Conservation (phyloP, 148 eudicot species). For the Chenopodium quinoa region DNA sequence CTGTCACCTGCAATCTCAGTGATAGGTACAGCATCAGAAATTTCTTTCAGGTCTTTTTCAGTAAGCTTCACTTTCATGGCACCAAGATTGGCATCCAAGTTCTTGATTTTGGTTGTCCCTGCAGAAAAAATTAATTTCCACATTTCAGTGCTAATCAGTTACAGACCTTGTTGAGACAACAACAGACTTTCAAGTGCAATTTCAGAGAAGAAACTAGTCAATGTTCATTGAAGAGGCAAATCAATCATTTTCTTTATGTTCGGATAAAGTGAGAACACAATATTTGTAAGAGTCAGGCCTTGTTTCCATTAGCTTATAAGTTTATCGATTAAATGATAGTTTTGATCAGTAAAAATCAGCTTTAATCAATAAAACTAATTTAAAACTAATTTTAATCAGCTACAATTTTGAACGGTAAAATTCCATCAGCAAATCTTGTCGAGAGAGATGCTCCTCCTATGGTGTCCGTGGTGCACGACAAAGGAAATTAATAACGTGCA, state of each 20-base stretch:
- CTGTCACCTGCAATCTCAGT: constrained; percentile 32
- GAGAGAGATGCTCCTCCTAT: too few relatives aligned
- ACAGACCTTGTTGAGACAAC: not conserved
- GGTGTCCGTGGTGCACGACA: too few relatives aligned
- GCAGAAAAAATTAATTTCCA: not conserved
- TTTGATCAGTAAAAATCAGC: not conserved
- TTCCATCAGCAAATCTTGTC: too few relatives aligned
- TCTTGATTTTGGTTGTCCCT: constrained; percentile 51
- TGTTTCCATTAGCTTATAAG: not conserved
- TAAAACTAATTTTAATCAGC: too few relatives aligned
- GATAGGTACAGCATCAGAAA: constrained; percentile 42
- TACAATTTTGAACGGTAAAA: too few relatives aligned
- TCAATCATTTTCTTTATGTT: not conserved
- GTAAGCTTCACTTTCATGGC: constrained; percentile 41
- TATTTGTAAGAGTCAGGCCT: not conserved
- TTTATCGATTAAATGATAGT: too few relatives aligned
- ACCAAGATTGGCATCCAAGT: constrained; percentile 40
- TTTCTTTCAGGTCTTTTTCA: constrained; percentile 39
- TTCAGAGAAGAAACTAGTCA: not conserved
- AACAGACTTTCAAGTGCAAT: not conserved
- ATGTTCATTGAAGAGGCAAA: not conserved
- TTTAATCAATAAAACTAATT: too few relatives aligned
- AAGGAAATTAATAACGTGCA: too few relatives aligned
- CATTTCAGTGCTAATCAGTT: not conserved
- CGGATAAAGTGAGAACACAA: not conserved